These are phyloP conservation scores for Cutaneotrichosporon sp. DNA, from an alignment of 1,284 basidiomycete species.

Conservation along the genomic window DNA sequence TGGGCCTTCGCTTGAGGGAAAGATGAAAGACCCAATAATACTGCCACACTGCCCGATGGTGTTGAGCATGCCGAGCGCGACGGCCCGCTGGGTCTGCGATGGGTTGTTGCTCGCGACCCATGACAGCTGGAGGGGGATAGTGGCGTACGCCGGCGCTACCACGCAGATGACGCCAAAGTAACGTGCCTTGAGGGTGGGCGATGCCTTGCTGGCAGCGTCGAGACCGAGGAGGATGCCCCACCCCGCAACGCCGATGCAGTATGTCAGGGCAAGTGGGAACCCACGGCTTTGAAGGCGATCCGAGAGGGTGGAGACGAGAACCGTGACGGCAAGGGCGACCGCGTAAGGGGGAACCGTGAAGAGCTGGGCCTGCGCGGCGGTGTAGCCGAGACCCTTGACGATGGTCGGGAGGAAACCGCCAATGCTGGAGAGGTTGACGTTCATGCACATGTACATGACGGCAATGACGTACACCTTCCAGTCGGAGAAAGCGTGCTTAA, in stretches of 20 bases:
- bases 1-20: constrained; percentile 52
- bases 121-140: constrained; percentile 33
- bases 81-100: constrained; percentile 45
- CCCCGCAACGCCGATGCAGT: constrained; percentile 48
- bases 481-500: constrained; percentile 66
- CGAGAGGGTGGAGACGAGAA: constrained; percentile 19
- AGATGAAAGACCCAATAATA: constrained; percentile 42
- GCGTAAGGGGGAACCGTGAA: constrained; percentile 40
- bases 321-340: constrained; percentile 23
- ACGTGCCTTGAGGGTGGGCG: constrained; percentile 36
- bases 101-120: constrained; percentile 10
- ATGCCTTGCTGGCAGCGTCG: constrained; percentile 26
- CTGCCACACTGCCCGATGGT: constrained; percentile 13
- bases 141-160: constrained; percentile 48
- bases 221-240: constrained; percentile 51
- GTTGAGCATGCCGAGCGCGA: constrained; percentile 54
- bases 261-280: constrained; percentile 45
- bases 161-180: constrained; percentile 53
- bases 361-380: constrained; percentile 57
- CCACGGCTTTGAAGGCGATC: constrained; percentile 10
- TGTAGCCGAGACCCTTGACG: constrained; percentile 61
- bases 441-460: constrained; percentile 12
- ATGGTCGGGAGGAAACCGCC: constrained; percentile 82
- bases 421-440: constrained; percentile 56
- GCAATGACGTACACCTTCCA: constrained; percentile 61